These are phyloP conservation scores for Diaporthe aspalathi DNA, from an alignment of 2,329 filamentous ascomycete genomes.

Conservation along the genomic window DNA sequence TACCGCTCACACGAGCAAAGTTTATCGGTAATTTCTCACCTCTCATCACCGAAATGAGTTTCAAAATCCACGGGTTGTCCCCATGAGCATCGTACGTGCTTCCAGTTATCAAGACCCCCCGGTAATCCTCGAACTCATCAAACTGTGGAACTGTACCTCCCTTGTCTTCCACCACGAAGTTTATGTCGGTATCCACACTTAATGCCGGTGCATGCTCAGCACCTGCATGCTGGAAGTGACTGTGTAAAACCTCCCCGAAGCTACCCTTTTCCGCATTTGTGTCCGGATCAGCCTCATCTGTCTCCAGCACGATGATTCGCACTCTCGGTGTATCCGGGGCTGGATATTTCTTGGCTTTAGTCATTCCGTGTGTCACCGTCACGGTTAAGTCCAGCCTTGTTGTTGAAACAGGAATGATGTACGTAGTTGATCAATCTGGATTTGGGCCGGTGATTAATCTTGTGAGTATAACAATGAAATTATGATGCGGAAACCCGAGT, in stretches of 20 bases:
- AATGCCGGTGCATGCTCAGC: slow-evolving; percentile 63
- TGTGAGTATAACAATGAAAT: too few species aligned
- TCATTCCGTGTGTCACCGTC: background rate
- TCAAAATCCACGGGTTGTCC: slow-evolving; percentile 76
- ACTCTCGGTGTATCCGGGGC: slow-evolving; percentile 39
- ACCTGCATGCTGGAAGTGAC: slow-evolving; percentile 63
- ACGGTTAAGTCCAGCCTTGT: accelerated
- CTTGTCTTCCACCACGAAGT: slow-evolving; percentile 18
- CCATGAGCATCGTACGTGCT: slow-evolving; percentile 77
- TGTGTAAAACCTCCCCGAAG: slow-evolving; percentile 65
- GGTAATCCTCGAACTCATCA: slow-evolving; percentile 69
- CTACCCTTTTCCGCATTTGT: slow-evolving; percentile 61
- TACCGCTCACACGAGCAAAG: too few species aligned
- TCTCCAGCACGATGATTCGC: slow-evolving; percentile 66
- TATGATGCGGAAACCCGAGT: background rate
- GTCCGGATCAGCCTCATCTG: slow-evolving; percentile 65
- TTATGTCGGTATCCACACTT: slow-evolving; percentile 42
- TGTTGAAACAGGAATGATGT: too few species aligned
- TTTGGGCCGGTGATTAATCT: too few species aligned
- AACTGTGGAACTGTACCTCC: slow-evolving; percentile 48
- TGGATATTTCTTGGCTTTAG: background rate
- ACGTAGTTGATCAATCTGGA: too few species aligned
- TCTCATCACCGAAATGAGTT: background rate
- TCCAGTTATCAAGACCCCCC: slow-evolving; percentile 81
- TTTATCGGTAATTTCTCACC: background rate